Evolutionary conservation across 164 flowering plant genomes (phyloP), one percentile per base, ranked within the genome.

Genomic region (Saururus chinensis): DNA sequence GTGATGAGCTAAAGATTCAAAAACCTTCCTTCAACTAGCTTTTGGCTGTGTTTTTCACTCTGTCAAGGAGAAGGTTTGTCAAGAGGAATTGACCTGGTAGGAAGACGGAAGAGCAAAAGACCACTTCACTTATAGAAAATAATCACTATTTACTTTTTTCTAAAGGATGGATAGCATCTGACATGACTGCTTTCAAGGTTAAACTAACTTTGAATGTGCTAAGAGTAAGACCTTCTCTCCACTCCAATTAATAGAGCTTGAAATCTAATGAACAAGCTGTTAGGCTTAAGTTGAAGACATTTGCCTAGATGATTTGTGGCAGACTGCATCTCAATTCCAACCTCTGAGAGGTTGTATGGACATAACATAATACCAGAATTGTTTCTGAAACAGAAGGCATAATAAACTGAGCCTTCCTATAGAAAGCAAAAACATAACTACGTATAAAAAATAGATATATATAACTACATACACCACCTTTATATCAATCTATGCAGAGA

Each of bases 321-420:
- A 65, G 90, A 90, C 64, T 89, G 97, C 74, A 77, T 55, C 76
- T 93, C 98, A 17, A 89, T 77, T 35, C 92, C 95, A 72, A 89
- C 96, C 63, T 81, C 74, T 0, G 98, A 89, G 16, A 81, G 88
- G 69, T 86, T 82, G 78, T 53, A 86, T 4, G 98, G 98, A 62
- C 97, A 93, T 76, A 88, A 90, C 97, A 93, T 89, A 23, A 91
- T 65, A 8, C 98, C 98, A 37, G 98, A 93, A 69, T 90, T 90
- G 82, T 90, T 90, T 84, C 97, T 88, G 85, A 53, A 70, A 67
- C 53, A 20, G 10, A 42, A 37, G 19, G 26, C 62, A 57, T 54
- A 14, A 7, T 1, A 0, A 8, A 13, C 17, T 26, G 23, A 21
- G 58, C 7, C 25, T 21, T 20, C 17, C 23, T 7, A 8, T 55